A percentile compares a stretch with the other conserved stretches of the same genome.
These are phyloP conservation scores for Huntiella decipiens DNA, from an alignment of 2,329 filamentous ascomycete genomes.

Conservation along the genomic window DNA sequence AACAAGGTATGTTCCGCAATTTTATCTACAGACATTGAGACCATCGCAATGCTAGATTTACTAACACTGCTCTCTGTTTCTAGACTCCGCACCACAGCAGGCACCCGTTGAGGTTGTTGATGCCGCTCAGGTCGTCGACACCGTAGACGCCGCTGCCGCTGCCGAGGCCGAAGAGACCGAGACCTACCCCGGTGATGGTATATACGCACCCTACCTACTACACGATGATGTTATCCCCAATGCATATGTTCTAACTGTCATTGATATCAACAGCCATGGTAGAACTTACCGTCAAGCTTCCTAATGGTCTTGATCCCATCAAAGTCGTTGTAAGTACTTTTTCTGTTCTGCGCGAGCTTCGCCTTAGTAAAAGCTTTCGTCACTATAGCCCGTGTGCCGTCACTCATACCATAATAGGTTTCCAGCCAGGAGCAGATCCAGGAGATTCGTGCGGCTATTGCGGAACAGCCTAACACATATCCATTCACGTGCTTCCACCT, in stretches of 20 bases:
- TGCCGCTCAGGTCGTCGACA: not conserved
- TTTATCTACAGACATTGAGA: not conserved
- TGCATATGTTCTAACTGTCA: not conserved
- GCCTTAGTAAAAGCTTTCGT: not conserved
- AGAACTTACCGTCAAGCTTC: constrained; percentile 10
- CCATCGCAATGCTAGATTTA: not conserved
- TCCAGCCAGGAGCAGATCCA: constrained; percentile 91
- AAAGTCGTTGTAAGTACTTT: constrained; percentile 6
- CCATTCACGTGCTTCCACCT: constrained; percentile 98
- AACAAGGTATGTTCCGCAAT: constrained; percentile 4
- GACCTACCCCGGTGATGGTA: not conserved
- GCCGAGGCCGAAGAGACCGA: not conserved
- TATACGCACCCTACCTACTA: too few species aligned
- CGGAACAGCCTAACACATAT: constrained; percentile 81
- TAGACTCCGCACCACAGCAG: constrained; percentile 7
- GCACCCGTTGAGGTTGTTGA: constrained; percentile 7
- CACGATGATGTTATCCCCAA: too few species aligned
- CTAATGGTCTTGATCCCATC: constrained; percentile 7
- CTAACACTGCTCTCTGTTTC: not conserved
- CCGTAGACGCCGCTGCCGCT: constrained; percentile 1
- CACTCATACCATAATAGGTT: constrained; percentile 33
- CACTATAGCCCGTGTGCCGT: not conserved
- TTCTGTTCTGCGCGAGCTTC: too few species aligned
- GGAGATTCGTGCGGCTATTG: constrained; percentile 89
- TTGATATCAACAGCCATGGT: constrained; percentile 6